Percentiles rank a stretch among this genome's conserved stretches.
Evolutionary conservation across 75 land plant species (phyloP).

Genomic region (Picea glauca): DNA sequence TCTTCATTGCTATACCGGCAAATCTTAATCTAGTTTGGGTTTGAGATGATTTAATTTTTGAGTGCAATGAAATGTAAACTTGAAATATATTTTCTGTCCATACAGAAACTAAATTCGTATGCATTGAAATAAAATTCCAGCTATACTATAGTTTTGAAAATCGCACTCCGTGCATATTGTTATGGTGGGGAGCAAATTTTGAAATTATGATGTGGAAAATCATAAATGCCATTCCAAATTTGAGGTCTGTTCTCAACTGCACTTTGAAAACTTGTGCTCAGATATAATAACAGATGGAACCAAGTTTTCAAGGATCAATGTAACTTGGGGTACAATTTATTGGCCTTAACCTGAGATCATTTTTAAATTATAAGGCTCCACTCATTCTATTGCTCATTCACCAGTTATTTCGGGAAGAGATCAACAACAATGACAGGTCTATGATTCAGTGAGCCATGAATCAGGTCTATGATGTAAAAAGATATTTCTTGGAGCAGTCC

Average conservation of each 20-base stretch:
- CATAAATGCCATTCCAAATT: neutral
- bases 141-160: neutral
- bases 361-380: neutral
- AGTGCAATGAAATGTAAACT: neutral
- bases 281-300: neutral
- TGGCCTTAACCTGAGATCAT: neutral
- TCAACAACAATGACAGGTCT: slow-evolving; percentile 4
- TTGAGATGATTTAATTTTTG: neutral
- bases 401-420: neutral
- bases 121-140: neutral
- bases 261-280: neutral
- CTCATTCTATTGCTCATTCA: neutral
- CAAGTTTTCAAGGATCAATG: neutral
- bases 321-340: neutral
- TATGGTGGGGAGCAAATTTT: neutral
- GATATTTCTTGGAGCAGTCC: too few relatives aligned
- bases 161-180: neutral
- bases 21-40: too few relatives aligned
- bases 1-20: too few relatives aligned
- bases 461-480: neutral
- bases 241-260: neutral
- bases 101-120: neutral
- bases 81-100: neutral
- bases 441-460: neutral
- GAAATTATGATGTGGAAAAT: neutral